phyloP scores from a whole-genome alignment of 2,329 filamentous ascomycete genomes.

The Metarhizium rileyi region DNA sequence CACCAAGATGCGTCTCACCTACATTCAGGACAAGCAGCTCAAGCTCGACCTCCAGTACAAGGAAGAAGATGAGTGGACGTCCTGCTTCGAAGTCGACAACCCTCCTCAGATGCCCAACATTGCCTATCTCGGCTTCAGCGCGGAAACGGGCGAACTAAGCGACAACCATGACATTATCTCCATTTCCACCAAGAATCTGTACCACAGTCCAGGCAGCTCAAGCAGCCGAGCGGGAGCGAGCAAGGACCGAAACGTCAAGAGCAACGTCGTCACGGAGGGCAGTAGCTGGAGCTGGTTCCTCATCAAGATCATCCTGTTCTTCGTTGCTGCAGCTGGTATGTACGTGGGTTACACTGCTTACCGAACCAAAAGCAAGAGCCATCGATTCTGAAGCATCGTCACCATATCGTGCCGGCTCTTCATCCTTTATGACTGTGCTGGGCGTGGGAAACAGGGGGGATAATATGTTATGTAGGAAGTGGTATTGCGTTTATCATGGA shows the following conservation, averaged over 20 bases:
- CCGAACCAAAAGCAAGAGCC: constrained; percentile 53
- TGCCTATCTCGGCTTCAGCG: constrained; percentile 66
- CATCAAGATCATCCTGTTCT: constrained; percentile 73
- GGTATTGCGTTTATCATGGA: not conserved
- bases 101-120: constrained; percentile 70
- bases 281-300: constrained; percentile 56
- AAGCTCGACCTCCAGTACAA: constrained; percentile 93
- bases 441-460: not conserved
- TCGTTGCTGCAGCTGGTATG: constrained; percentile 56
- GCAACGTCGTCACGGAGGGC: constrained; percentile 29
- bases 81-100: constrained; percentile 70
- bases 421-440: not conserved
- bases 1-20: constrained; percentile 81
- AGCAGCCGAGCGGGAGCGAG: constrained; percentile 28
- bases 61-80: constrained; percentile 74
- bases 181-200: constrained; percentile 79
- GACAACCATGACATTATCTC: constrained; percentile 97
- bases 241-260: constrained; percentile 23
- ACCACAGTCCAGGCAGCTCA: constrained; percentile 43
- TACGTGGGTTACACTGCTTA: constrained; percentile 86
- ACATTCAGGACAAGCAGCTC: constrained; percentile 92
- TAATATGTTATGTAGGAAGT: not conserved
- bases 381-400: constrained; percentile 38
- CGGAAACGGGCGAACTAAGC: constrained; percentile 90
- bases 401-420: not conserved